phyloP scores from a whole-genome alignment of 2,329 filamentous ascomycete genomes.

The Cryphonectria carpinicola region DNA sequence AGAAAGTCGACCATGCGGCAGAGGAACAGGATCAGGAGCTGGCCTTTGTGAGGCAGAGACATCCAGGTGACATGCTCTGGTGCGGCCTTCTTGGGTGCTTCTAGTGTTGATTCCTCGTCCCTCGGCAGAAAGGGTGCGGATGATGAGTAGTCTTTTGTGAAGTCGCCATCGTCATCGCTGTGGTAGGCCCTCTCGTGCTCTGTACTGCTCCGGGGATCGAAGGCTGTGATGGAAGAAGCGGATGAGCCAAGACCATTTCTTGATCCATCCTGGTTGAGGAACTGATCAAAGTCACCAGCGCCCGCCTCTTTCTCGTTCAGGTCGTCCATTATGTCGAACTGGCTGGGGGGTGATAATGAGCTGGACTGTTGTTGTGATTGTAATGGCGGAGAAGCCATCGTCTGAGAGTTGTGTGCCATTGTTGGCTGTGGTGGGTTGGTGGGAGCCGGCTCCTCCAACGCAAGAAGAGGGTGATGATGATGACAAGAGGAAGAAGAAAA shows the following conservation, averaged over 20 bases:
- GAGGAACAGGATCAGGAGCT: constrained; percentile 70
- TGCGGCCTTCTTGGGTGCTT: constrained; percentile 33
- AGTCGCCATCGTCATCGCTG: constrained; percentile 25
- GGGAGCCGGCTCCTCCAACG: constrained; percentile 26
- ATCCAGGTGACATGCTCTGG: constrained; percentile 62
- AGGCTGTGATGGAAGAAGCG: constrained; percentile 26
- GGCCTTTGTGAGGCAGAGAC: constrained; percentile 70
- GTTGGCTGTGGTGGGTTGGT: background rate
- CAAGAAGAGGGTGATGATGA: constrained; percentile 10
- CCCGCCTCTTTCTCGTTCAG: constrained; percentile 20
- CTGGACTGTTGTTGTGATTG: constrained; percentile 3
- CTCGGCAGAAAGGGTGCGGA: constrained; percentile 30
- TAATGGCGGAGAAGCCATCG: constrained; percentile 18
- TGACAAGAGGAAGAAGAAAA: background rate
- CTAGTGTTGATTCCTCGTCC: constrained; percentile 22
- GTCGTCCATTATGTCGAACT: constrained; percentile 24
- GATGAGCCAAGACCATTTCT: constrained; percentile 18
- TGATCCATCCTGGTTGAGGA: constrained; percentile 20
- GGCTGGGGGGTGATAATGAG: constrained; percentile 22
- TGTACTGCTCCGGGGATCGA: constrained; percentile 23
- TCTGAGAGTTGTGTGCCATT: constrained; percentile 16
- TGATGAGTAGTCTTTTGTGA: constrained; percentile 27
- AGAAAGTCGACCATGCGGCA: constrained; percentile 74
- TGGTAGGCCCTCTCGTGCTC: constrained; percentile 21
- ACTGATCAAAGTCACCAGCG: constrained; percentile 19